Evolutionary conservation across 179 eudicot genomes (phyloP), one percentile per base, ranked within the genome.

Genomic region (Beta lomatogona): DNA sequence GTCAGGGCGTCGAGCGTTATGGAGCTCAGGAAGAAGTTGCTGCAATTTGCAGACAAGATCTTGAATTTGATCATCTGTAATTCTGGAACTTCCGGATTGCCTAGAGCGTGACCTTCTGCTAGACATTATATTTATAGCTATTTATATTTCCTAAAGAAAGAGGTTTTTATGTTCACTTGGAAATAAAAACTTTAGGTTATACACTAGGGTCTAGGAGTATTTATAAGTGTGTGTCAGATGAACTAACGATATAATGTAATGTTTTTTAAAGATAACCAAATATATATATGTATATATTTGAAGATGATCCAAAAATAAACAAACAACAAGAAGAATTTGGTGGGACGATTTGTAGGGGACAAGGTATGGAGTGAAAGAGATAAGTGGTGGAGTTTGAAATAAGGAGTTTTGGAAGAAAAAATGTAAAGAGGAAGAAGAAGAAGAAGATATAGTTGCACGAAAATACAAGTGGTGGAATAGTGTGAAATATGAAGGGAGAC

Each of bases 51-150:
- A 82, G 71, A 89, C 91, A 53, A 90, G 93, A 65, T 90, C 91
- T 78, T 90, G 88, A 87, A 90, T 89, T 85, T 90, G 91, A 77
- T 90, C 93, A 77, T 90, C 93, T 10, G 84, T 79, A 22, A 85
- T 86, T 79, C 91, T 86, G 9, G 89, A 89, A 46, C 85, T 68
- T 59, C 85, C 89, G 0, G 85, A 59, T 78, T 90, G 93, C 79
- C 93, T 90, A 41, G 93, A 89, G 10, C 93, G 83, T 52, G 93
- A 87, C 69, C 93, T 89, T 87, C 89, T 83, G 85, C 90, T 86
- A 63, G 93, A 90, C 93, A 90, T 90, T 14, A n/a, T 80, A 25
- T 25, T 25, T 25, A 25, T 25, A 25, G 28, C 28, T 25, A 25
- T 25, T 25, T 25, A 25, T 25, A 36, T 3, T 36, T 36, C 41